These are phyloP conservation scores for Nakazawaea ernobii DNA, from an alignment of 805 yeast species.

Conservation along the genomic window DNA sequence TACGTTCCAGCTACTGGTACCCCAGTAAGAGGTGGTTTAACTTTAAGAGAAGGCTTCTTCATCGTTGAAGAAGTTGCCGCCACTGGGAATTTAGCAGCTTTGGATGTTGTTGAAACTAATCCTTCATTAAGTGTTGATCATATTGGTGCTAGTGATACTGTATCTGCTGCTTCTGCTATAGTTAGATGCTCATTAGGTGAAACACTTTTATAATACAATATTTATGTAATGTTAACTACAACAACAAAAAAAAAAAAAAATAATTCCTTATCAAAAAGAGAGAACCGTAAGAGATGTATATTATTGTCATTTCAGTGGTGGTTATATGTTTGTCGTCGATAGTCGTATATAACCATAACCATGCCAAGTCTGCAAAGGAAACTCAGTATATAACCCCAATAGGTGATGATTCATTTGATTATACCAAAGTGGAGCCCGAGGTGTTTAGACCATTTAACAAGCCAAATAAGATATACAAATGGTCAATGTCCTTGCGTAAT, in stretches of 20 bases:
- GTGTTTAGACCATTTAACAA: conserved; percentile 35
- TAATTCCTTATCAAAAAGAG: not conserved
- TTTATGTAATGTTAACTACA: too few species aligned
- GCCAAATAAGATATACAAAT: conserved; percentile 43
- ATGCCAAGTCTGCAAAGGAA: not conserved
- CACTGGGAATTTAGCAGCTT: conserved; percentile 79
- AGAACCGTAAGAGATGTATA: not conserved
- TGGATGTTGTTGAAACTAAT: conserved; percentile 92
- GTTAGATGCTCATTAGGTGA: conserved; percentile 95
- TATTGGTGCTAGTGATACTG: conserved; percentile 73
- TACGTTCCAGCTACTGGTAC: conserved; percentile 98
- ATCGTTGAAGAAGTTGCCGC: conserved; percentile 89
- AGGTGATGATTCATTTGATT: conserved; percentile 32
- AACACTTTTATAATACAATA: conserved; percentile 59
- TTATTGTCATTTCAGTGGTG: not conserved
- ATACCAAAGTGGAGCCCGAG: conserved; percentile 37
- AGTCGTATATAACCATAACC: not conserved
- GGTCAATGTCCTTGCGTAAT: conserved; percentile 59
- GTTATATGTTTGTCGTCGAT: not conserved
- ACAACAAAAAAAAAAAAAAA: not conserved
- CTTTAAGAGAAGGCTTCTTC: conserved; percentile 90
- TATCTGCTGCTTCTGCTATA: conserved; percentile 83
- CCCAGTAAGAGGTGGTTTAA: conserved; percentile 93
- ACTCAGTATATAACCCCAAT: conserved; percentile 17
- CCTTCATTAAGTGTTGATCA: conserved; percentile 82